These are phyloP conservation scores for Sclerotinia sclerotiorum DNA, from an alignment of 2,329 filamentous ascomycete genomes.

Conservation along the genomic window DNA sequence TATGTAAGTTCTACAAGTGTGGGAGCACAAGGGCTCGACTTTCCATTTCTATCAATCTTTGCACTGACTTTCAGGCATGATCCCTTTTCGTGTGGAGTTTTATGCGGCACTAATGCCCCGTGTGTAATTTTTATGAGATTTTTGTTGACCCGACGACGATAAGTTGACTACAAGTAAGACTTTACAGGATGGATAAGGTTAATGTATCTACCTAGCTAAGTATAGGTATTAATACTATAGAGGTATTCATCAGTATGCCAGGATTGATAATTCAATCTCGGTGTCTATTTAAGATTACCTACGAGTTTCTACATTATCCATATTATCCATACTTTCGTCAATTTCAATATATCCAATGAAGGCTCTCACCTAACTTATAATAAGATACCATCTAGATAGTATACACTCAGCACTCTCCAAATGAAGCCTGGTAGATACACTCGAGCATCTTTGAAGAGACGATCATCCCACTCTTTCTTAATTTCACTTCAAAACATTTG, in stretches of 20 bases:
- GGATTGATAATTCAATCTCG: neutral
- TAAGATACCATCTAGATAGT: neutral
- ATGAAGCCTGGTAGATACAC: neutral
- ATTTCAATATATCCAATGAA: neutral
- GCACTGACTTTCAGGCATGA: neutral
- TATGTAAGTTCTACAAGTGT: neutral
- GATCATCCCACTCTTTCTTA: neutral
- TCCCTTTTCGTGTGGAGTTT: slow-evolving; percentile 6
- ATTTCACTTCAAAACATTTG: too few species aligned
- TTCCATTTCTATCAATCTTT: neutral
- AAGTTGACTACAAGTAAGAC: too few species aligned
- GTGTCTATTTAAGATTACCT: neutral
- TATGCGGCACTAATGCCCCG: neutral
- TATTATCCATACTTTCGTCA: neutral
- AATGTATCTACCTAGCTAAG: too few species aligned
- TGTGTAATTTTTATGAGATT: neutral
- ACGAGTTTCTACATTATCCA: neutral
- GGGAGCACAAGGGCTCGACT: slow-evolving; percentile 7
- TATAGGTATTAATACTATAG: neutral
- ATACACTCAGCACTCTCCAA: neutral
- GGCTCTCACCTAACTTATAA: neutral
- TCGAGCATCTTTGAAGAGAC: too few species aligned
- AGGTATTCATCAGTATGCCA: neutral
- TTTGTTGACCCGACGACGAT: neutral
- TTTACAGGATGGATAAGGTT: too few species aligned